A percentile compares a stretch with the other conserved stretches of the same genome.
phyloP scores from a whole-genome alignment of 2,329 filamentous ascomycete genomes.

The Eutypella sp. region DNA sequence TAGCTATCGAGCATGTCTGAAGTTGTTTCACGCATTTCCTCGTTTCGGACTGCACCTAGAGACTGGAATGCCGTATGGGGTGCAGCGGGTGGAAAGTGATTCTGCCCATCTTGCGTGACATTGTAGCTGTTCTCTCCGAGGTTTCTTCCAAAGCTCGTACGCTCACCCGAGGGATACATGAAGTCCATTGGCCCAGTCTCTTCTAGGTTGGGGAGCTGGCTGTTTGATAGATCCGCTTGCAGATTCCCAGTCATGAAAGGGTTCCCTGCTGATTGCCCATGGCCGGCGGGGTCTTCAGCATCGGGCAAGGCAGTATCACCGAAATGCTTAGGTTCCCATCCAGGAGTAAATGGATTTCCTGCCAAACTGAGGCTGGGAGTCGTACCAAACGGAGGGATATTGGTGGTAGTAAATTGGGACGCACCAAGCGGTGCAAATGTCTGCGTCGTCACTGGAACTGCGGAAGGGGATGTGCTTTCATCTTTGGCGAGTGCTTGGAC shows the following conservation, averaged over 20 bases:
- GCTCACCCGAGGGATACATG: background rate
- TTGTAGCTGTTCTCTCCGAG: conserved; percentile 1
- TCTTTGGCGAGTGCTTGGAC: conserved; percentile 9
- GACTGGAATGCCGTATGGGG: conserved; percentile 14
- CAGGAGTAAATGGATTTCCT: conserved; percentile 3
- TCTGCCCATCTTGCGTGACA: conserved; percentile 2
- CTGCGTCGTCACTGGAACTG: background rate
- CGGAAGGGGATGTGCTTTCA: conserved; percentile 7
- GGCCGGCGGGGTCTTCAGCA: background rate
- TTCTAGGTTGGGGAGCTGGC: background rate
- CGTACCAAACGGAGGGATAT: conserved; percentile 6
- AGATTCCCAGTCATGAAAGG: background rate
- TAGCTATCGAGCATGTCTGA: conserved; percentile 15
- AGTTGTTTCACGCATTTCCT: conserved; percentile 1
- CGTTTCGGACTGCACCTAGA: conserved; percentile 12
- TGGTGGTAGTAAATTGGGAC: conserved; percentile 1
- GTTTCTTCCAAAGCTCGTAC: background rate
- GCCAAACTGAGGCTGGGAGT: conserved; percentile 1
- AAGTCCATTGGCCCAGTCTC: background rate
- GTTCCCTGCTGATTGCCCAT: background rate
- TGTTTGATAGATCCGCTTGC: background rate
- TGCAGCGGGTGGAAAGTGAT: background rate
- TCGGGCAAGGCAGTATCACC: conserved; percentile 5
- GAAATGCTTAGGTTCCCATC: conserved; percentile 6
- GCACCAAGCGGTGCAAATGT: background rate